Evolutionary conservation across 257 asterid species (phyloP).

Genomic region (Solanum paucissectum): DNA sequence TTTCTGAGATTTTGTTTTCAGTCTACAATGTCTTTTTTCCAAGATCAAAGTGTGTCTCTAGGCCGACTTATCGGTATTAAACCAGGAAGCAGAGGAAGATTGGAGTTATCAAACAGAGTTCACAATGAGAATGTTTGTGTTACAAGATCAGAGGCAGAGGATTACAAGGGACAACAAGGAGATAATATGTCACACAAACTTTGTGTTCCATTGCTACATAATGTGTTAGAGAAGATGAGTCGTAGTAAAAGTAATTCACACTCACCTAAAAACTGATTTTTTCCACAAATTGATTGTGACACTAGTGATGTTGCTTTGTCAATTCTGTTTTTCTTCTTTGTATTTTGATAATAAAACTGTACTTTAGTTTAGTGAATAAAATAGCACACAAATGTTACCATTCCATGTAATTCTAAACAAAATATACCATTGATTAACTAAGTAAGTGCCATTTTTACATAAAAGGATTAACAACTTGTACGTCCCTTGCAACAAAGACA

Average conservation of each 20-base stretch:
- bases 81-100: conserved; percentile 17
- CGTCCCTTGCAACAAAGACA: not conserved
- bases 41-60: conserved; percentile 46
- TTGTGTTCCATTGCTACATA: conserved; percentile 11
- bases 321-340: not conserved
- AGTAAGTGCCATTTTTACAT: not conserved
- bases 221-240: conserved; percentile 6
- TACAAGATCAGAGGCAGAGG: conserved; percentile 2
- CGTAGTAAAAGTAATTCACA: conserved; percentile 2
- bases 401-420: not conserved
- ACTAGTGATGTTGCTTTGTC: not conserved
- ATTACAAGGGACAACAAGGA: not conserved
- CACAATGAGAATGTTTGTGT: not conserved
- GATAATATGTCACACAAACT: conserved; percentile 19
- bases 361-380: not conserved
- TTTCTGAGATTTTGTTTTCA: conserved; percentile 2
- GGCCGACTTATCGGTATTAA: conserved; percentile 56
- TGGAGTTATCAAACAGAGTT: conserved; percentile 1
- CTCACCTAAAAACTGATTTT: not conserved
- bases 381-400: not conserved
- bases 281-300: not conserved
- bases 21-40: conserved; percentile 69
- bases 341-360: not conserved
- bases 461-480: not conserved
- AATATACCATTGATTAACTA: not conserved